Evolutionary conservation across 2,329 filamentous ascomycete species (phyloP).

Genomic region (Scedosporium minutisporum): DNA sequence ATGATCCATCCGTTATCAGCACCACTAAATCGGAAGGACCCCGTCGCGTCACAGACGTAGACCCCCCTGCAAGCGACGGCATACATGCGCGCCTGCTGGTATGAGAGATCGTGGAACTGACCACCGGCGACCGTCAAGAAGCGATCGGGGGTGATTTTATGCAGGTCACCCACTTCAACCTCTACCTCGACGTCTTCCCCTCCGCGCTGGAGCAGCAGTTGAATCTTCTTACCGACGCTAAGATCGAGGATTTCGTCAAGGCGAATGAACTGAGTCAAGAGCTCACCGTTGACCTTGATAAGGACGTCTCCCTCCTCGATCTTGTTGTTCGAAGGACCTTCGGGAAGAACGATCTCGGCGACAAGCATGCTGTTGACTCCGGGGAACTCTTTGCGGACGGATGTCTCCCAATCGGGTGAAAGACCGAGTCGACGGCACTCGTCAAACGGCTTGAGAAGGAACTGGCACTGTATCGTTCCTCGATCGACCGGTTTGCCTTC

Average conservation of each 20-base stretch:
- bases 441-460: constrained; percentile 93
- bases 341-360: constrained; percentile 85
- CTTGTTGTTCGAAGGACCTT: constrained; percentile 78
- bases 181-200: constrained; percentile 81
- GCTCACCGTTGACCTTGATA: constrained; percentile 84
- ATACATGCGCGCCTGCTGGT: constrained; percentile 94
- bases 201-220: constrained; percentile 76
- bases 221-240: constrained; percentile 69
- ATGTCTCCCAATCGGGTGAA: constrained; percentile 75
- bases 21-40: constrained; percentile 89
- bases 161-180: constrained; percentile 77
- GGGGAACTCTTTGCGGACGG: constrained; percentile 73
- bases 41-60: constrained; percentile 87
- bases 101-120: constrained; percentile 92
- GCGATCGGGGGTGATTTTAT: constrained; percentile 88
- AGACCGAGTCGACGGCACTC: constrained; percentile 87
- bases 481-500: constrained; percentile 66
- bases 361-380: constrained; percentile 95
- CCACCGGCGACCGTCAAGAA: constrained; percentile 91
- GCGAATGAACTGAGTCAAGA: constrained; percentile 85
- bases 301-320: constrained; percentile 92
- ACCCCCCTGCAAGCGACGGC: constrained; percentile 87
- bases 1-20: constrained; percentile 89
- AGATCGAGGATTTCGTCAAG: constrained; percentile 88
- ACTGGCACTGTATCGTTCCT: constrained; percentile 97